A percentile compares a stretch with the other conserved stretches of the same genome.
Conservation (phyloP, 2,329 filamentous ascomycete species). For the Thermomyces lanuginosus region DNA sequence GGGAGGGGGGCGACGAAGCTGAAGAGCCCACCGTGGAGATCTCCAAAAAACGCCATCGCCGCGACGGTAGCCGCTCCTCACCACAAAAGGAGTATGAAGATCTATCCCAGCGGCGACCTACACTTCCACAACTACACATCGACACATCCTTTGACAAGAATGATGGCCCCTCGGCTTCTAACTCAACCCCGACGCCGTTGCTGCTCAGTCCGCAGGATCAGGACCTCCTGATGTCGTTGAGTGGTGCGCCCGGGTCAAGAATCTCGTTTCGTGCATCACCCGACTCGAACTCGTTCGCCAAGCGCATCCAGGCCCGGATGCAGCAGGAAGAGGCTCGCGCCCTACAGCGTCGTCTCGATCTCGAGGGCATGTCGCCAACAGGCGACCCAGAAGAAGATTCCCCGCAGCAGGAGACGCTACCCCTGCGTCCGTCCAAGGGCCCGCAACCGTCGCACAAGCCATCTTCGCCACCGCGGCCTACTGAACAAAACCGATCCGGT, state of each 20-base stretch:
- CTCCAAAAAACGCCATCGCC: slow-evolving; percentile 31
- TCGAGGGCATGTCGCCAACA: slow-evolving; percentile 4
- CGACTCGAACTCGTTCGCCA: slow-evolving; percentile 31
- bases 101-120: slow-evolving; percentile 8
- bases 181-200: slow-evolving; percentile 12
- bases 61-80: slow-evolving; percentile 1
- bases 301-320: slow-evolving; percentile 35
- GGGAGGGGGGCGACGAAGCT: slow-evolving; percentile 79
- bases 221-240: slow-evolving; percentile 22
- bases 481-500: too few species aligned
- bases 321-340: slow-evolving; percentile 36
- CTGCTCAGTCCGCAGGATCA: slow-evolving; percentile 20
- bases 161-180: slow-evolving; percentile 3
- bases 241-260: slow-evolving; percentile 17
- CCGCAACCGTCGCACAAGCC: too few species aligned
- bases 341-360: slow-evolving; percentile 27
- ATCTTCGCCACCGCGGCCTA: too few species aligned
- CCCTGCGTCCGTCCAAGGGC: slow-evolving; percentile 11
- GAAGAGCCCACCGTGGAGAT: slow-evolving; percentile 57
- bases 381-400: too few species aligned
- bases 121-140: slow-evolving; percentile 15
- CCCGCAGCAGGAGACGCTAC: slow-evolving; percentile 6
- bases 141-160: slow-evolving; percentile 17
- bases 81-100: slow-evolving; percentile 2
- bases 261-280: slow-evolving; percentile 23